Evolutionary conservation across 108 stramenopile species (phyloP).

Genomic region (Cylindrotheca closterium): DNA sequence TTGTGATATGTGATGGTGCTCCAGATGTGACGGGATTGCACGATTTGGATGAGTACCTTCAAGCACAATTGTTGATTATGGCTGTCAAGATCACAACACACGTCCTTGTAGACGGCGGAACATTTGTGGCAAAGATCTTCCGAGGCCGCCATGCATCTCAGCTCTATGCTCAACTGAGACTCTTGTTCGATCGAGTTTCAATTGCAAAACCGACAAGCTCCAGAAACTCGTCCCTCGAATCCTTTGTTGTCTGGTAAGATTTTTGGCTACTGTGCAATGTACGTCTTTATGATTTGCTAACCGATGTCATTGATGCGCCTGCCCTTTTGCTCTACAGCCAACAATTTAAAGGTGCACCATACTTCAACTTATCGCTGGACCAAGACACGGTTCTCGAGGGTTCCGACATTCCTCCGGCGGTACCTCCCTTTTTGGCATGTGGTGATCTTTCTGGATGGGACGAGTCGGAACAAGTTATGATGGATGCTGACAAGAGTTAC

Average conservation of each 20-base stretch:
- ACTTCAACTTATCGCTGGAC: conserved; percentile 30
- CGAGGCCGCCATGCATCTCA: conserved; percentile 90
- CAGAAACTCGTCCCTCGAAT: conserved; percentile 86
- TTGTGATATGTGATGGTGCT: conserved; percentile 98
- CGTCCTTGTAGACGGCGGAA: conserved; percentile 81
- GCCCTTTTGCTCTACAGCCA: conserved; percentile 1
- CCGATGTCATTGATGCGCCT: no score
- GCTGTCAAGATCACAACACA: conserved; percentile 93
- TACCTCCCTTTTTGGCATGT: conserved; percentile 80
- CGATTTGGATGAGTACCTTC: conserved; percentile 89
- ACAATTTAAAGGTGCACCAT: conserved; percentile 26
- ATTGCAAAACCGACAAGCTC: conserved; percentile 88
- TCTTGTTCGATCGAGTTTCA: conserved; percentile 82
- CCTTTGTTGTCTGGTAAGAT: conserved; percentile 85
- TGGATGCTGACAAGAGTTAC: conserved; percentile 87
- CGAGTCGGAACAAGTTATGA: conserved; percentile 33
- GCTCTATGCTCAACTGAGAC: conserved; percentile 88
- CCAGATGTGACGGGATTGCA: conserved; percentile 98
- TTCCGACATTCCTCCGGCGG: conserved; percentile 31
- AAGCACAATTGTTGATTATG: conserved; percentile 90
- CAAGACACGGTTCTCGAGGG: conserved; percentile 24
- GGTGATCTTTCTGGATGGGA: conserved; percentile 54
- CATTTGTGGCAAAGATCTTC: conserved; percentile 99
- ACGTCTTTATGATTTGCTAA: no score
- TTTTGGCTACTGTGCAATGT: conserved; percentile 31